Evolutionary conservation across 768 basidiomycete species (phyloP).

Genomic region (Chalciporus chontae): DNA sequence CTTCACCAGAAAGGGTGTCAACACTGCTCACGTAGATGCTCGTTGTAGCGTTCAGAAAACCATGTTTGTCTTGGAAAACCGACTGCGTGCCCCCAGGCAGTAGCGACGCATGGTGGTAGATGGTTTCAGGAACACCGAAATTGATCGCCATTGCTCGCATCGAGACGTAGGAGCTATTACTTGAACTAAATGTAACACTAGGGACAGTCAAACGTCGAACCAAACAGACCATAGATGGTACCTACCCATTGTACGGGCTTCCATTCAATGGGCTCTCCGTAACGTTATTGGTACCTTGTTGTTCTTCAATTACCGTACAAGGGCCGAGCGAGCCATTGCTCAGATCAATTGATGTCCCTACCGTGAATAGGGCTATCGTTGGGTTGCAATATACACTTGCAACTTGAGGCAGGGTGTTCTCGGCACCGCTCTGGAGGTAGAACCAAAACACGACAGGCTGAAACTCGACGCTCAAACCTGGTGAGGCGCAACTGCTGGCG

Average conservation of each 20-base stretch:
- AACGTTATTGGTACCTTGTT: slow-evolving; percentile 45
- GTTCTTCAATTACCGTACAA: slow-evolving; percentile 32
- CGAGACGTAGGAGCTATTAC: slow-evolving; percentile 42
- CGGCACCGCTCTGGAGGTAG: slow-evolving; percentile 33
- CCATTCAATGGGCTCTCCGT: slow-evolving; percentile 44
- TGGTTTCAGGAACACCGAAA: slow-evolving; percentile 57
- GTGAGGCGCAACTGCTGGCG: slow-evolving; percentile 28
- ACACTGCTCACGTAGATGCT: slow-evolving; percentile 30
- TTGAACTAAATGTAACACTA: slow-evolving; percentile 42
- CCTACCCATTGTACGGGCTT: slow-evolving; percentile 59
- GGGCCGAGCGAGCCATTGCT: slow-evolving; percentile 39
- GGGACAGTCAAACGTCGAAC: background rate
- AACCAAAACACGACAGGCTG: slow-evolving; percentile 71
- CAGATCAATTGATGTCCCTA: slow-evolving; percentile 42
- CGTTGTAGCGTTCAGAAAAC: slow-evolving; percentile 51
- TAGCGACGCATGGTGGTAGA: slow-evolving; percentile 51
- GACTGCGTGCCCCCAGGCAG: slow-evolving; percentile 38
- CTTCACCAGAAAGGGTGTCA: background rate
- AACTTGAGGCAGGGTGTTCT: slow-evolving; percentile 36
- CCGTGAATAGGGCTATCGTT: slow-evolving; percentile 40
- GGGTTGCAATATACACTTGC: slow-evolving; percentile 59
- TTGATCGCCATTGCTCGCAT: slow-evolving; percentile 48
- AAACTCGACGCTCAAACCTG: slow-evolving; percentile 34
- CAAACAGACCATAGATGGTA: background rate
- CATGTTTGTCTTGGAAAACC: slow-evolving; percentile 46